phyloP scores from a whole-genome alignment of 345 rosid species.

The Erucastrum elatum region DNA sequence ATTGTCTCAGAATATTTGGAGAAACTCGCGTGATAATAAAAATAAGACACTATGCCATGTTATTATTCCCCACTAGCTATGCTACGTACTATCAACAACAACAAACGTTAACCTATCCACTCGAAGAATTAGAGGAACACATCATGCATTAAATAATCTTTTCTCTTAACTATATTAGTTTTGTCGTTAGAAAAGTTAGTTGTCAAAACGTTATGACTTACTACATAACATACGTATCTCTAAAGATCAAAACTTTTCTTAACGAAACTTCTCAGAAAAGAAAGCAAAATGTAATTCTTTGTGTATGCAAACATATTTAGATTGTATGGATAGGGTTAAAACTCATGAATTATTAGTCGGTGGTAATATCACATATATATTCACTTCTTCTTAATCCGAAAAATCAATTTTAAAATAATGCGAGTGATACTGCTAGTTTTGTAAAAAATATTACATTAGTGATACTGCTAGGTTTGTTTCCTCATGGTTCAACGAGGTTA shows the following conservation, averaged over 20 bases:
- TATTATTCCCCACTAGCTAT: conserved; percentile 8
- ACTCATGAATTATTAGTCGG: not conserved
- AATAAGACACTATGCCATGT: conserved; percentile 1
- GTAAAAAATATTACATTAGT: not conserved
- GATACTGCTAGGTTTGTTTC: not conserved
- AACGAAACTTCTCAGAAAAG: not conserved
- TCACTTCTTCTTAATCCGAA: not conserved
- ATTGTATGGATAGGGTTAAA: not conserved
- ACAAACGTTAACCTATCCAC: not conserved
- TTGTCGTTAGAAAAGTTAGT: not conserved
- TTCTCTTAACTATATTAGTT: not conserved
- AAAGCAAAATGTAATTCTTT: not conserved
- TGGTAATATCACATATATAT: not conserved
- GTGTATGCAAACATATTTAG: not conserved
- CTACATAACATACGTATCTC: not conserved
- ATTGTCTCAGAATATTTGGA: conserved; percentile 10
- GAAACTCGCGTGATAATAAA: not conserved
- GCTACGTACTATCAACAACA: not conserved
- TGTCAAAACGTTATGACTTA: not conserved
- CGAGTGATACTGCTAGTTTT: not conserved
- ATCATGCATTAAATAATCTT: not conserved
- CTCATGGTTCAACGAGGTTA: conserved; percentile 47
- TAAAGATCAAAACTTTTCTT: not conserved
- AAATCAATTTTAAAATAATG: not conserved
- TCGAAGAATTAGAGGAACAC: conserved; percentile 25